Conservation (phyloP, 352 stramenopile genomes). For the Pythium aphanidermatum region DNA sequence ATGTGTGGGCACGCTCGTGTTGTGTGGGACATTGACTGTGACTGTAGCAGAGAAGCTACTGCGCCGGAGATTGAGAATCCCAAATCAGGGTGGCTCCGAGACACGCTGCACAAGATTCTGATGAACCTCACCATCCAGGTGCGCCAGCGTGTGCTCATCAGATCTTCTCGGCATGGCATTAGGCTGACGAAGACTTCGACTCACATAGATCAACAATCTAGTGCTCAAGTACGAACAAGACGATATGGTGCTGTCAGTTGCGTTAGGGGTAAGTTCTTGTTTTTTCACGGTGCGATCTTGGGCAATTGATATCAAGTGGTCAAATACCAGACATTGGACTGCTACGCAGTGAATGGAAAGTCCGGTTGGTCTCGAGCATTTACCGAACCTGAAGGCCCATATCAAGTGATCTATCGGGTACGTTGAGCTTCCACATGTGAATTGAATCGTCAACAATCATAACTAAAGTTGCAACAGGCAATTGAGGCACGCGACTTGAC, state of each 20-base stretch:
- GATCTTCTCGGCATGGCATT: not conserved
- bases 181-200: not conserved
- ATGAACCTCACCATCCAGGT: conserved; percentile 75
- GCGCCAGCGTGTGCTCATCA: too few species aligned
- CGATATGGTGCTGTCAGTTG: conserved; percentile 79
- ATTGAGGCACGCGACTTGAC: conserved; percentile 77
- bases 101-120: conserved; percentile 75
- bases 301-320: not conserved
- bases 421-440: too few species aligned
- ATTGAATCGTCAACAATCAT: too few species aligned
- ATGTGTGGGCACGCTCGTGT: not conserved
- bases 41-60: not conserved
- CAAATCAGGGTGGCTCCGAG: conserved; percentile 77
- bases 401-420: conserved; percentile 24
- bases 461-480: conserved; percentile 23
- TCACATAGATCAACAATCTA: conserved; percentile 71
- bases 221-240: conserved; percentile 87
- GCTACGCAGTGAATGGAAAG: conserved; percentile 61
- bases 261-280: conserved; percentile 49
- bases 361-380: conserved; percentile 61
- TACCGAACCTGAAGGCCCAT: conserved; percentile 42
- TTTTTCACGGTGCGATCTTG: not conserved
- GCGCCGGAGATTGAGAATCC: conserved; percentile 56
- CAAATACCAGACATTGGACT: conserved; percentile 60
- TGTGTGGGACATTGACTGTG: not conserved